Evolutionary conservation across 2,329 filamentous ascomycete species (phyloP), one percentile per base, ranked within the genome.

Genomic region (Bipolaris cookei): DNA sequence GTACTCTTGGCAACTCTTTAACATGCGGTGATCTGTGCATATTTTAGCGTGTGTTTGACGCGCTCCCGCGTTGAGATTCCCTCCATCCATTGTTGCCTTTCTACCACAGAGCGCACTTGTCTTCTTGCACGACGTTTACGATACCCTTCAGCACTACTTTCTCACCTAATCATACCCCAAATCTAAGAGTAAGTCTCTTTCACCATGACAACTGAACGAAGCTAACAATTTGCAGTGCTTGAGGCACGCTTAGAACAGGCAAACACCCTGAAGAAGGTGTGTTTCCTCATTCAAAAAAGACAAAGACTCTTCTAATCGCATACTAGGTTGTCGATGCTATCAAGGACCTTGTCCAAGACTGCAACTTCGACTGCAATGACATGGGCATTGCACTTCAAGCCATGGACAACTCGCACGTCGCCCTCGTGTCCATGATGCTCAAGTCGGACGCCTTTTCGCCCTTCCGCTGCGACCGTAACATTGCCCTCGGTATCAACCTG

Each of bases 351-450:
- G 95, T 99, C 51, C 95, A 98, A 81, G 95, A 99, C 82, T 99
- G 95, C 88, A 99, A 99, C 83, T 99, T 99, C 82, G 95, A 99
- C 85, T 99, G 96, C 90, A 99, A 98, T 90, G 96, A 99, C 85
- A 94, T 92, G 53, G 95, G 95, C 62, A 95, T 99, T 74, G 93
- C 94, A 49, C 90, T 99, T 54, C 95, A 99, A 81, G 95, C 95
- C 74, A 99, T 99, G 96, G 95, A 99, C 84, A 99, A 98, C 87
- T 98, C 93, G 48, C 95, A 99, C 81, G 95, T 99, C 71, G 95
- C 95, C 62, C 91, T 99, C 53, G 95, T 99, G 51, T 97, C 95
- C 66, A 99, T 99, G 95, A 88, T 96, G 85, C 90, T 99, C 78
- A 95, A 95, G 82, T 90, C 94, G 59, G 95, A 98, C 77, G 88